Conservation (phyloP, 2,329 filamentous ascomycete genomes). For the Tolypocladium ophioglossoides region DNA sequence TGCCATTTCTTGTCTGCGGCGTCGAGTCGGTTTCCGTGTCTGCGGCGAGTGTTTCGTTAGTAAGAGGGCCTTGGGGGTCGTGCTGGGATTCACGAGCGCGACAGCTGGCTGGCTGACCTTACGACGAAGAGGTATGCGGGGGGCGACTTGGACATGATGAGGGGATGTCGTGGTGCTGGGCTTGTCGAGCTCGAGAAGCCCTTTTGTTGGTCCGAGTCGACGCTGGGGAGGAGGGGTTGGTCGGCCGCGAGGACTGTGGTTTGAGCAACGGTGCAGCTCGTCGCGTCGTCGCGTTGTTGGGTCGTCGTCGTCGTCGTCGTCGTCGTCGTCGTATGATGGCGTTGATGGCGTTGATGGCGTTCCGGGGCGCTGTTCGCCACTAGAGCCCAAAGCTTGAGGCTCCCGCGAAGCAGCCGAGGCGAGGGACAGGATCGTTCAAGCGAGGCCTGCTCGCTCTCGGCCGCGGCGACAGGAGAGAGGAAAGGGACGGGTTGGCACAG, state of each 20-base stretch:
- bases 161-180: neutral
- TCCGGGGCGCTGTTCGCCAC: too few species aligned
- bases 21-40: slow-evolving; percentile 89
- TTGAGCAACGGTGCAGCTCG: neutral
- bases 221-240: neutral
- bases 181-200: neutral
- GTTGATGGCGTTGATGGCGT: neutral
- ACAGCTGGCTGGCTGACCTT: slow-evolving; percentile 18
- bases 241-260: neutral
- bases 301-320: neutral
- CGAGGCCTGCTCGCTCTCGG: neutral
- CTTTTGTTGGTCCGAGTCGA: neutral
- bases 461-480: neutral
- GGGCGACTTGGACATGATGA: slow-evolving; percentile 10
- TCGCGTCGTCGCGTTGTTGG: neutral
- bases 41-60: slow-evolving; percentile 14
- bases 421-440: neutral
- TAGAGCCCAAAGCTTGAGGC: neutral
- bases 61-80: neutral
- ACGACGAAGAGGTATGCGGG: slow-evolving; percentile 33
- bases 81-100: neutral
- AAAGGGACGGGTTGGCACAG: neutral
- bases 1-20: slow-evolving; percentile 94
- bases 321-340: neutral
- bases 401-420: neutral